A percentile compares a stretch with the other conserved stretches of the same genome.
phyloP scores from a whole-genome alignment of 495 filamentous ascomycete species.

The Aspergillus nidulans region DNA sequence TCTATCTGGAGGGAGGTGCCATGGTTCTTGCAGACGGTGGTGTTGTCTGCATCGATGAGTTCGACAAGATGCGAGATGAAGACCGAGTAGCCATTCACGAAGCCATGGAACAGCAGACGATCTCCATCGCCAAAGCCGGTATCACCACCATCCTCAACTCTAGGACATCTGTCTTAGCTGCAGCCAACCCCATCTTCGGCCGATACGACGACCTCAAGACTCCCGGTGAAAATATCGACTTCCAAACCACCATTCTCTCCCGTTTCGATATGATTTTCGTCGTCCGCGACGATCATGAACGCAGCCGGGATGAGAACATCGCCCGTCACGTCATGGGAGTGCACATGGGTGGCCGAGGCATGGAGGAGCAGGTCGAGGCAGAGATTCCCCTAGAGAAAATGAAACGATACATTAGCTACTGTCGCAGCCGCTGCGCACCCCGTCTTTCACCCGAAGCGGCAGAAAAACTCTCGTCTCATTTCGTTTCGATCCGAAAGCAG shows the following conservation, averaged over 20 bases:
- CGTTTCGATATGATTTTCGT: slow-evolving; percentile 99
- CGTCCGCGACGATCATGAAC: slow-evolving; percentile 91
- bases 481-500: slow-evolving; percentile 92
- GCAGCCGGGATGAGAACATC: slow-evolving; percentile 84
- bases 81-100: slow-evolving; percentile 99
- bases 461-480: slow-evolving; percentile 95
- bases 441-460: slow-evolving; percentile 88
- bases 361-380: slow-evolving; percentile 77
- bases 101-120: slow-evolving; percentile 99
- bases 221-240: slow-evolving; percentile 98
- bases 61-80: slow-evolving; percentile 99
- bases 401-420: slow-evolving; percentile 97
- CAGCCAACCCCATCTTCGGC: slow-evolving; percentile 96
- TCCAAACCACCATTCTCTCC: slow-evolving; percentile 97
- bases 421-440: slow-evolving; percentile 90
- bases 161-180: slow-evolving; percentile 89
- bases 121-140: slow-evolving; percentile 98
- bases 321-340: slow-evolving; percentile 97
- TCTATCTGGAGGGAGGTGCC: slow-evolving; percentile 96
- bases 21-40: slow-evolving; percentile 98
- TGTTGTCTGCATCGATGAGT: slow-evolving; percentile 99
- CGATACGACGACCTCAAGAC: slow-evolving; percentile 97
- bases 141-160: slow-evolving; percentile 99
- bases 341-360: slow-evolving; percentile 85
- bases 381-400: slow-evolving; percentile 94